Percentiles rank a stretch among this genome's conserved stretches.
These are phyloP conservation scores for Pyrenopolyporus hunteri DNA, from an alignment of 495 filamentous ascomycete species.

Conservation along the genomic window DNA sequence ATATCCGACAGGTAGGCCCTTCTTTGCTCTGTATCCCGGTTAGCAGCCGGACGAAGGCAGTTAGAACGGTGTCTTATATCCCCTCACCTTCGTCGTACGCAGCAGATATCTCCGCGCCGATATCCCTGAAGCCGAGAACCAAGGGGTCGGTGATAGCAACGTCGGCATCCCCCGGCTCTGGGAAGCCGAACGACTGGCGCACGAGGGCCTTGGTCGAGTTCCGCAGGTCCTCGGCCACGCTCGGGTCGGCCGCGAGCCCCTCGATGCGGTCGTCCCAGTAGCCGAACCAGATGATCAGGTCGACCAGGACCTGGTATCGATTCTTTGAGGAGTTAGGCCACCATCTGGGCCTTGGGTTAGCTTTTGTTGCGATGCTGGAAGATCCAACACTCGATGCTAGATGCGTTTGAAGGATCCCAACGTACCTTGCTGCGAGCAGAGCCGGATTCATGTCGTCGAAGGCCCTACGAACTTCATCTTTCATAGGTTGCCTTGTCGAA, in stretches of 20 bases:
- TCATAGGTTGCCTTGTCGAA: conserved; percentile 7
- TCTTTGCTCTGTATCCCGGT: conserved; percentile 28
- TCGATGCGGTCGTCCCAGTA: conserved; percentile 39
- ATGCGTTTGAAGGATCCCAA: neutral
- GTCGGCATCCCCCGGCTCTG: neutral
- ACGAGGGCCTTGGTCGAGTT: conserved; percentile 31
- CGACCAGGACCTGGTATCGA: conserved; percentile 22
- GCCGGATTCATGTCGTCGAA: conserved; percentile 27
- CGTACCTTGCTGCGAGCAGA: conserved; percentile 34
- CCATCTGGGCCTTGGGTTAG: conserved; percentile 25
- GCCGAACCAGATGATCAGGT: conserved; percentile 38
- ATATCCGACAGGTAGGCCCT: conserved; percentile 19
- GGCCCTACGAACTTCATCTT: conserved; percentile 20
- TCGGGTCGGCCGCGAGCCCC: conserved; percentile 14
- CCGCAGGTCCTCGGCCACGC: conserved; percentile 26
- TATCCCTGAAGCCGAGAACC: conserved; percentile 18
- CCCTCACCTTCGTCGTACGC: conserved; percentile 32
- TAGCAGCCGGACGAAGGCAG: neutral
- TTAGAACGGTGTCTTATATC: neutral
- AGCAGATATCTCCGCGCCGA: conserved; percentile 13
- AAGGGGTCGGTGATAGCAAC: conserved; percentile 17
- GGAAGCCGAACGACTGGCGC: conserved; percentile 18
- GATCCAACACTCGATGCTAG: neutral
- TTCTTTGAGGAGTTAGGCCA: conserved; percentile 30
- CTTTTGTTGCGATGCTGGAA: neutral